Conservation (phyloP, 495 filamentous ascomycete genomes). For the Astrothelium macrocarpum region DNA sequence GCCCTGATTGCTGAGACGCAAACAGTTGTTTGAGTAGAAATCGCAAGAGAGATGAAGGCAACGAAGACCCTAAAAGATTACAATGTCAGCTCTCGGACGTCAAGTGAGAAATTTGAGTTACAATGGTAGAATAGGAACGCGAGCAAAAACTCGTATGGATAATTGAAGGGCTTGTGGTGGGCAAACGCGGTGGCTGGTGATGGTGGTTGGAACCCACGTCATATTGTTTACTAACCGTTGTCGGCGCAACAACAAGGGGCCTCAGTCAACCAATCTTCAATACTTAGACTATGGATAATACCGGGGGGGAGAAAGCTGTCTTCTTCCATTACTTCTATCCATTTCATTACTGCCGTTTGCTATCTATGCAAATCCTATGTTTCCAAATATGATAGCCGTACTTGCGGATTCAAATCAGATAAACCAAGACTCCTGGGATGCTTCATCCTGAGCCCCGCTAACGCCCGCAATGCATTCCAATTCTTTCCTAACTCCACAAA, state of each 20-base stretch:
- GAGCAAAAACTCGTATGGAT: background rate
- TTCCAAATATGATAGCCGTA: too few relatives aligned
- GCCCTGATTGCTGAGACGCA: background rate
- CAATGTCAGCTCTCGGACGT: background rate
- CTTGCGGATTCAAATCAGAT: too few relatives aligned
- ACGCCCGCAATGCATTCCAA: background rate
- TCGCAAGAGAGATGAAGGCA: background rate
- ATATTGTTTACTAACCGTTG: conserved; percentile 5
- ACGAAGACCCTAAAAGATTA: background rate
- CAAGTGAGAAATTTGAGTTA: background rate
- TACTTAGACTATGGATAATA: too few relatives aligned
- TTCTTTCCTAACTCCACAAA: background rate
- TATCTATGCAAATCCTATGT: too few relatives aligned
- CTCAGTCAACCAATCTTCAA: too few relatives aligned
- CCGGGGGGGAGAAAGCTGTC: too few relatives aligned
- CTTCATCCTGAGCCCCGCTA: background rate
- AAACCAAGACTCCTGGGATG: background rate
- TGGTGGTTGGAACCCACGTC: conserved; percentile 4
- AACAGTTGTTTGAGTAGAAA: background rate
- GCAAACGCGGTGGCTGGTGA: conserved; percentile 2
- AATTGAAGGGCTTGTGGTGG: background rate
- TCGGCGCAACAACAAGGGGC: background rate
- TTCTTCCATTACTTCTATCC: too few relatives aligned
- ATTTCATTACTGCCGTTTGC: background rate
- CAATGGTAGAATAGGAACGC: background rate